Evolutionary conservation across 2,329 filamentous ascomycete species (phyloP), one percentile per base, ranked within the genome.

Genomic region (Talaromyces islandicus): DNA sequence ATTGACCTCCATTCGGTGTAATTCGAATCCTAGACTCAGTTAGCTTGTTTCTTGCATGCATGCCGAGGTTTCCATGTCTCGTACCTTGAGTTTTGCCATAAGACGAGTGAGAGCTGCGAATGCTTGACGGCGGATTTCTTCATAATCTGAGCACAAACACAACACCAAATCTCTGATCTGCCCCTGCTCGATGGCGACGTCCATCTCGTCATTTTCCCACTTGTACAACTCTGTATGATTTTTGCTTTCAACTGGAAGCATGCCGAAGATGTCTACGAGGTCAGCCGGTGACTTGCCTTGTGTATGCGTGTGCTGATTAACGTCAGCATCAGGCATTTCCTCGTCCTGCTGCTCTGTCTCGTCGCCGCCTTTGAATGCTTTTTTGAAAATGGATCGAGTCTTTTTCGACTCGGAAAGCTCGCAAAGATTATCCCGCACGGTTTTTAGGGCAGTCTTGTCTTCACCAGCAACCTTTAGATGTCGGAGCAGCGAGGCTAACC

Each of bases 111-210:
- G 66, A 25, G 66, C 72, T 32, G 67, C 61, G 30, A 73, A 70
- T 43, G 91, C 90, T 76, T 97, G 91, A 62, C 88, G 86, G 55
- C 92, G 85, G 64, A 96, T 88, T 71, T 89, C 88, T 38, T 81
- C 78, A 68, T 94, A 86, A 53, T 86, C 77, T 0, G 92, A 96
- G 58, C 85, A 88, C 11, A 97, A 81, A 66, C 93, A 88, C 35
- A 88, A 80, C 53, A 96, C 81, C 30, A 97, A 77, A 2, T 85
- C 82, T 14, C 83, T 80, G 24, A 90, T 81, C 67, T 90, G 83
- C 7, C 88, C 89, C 64, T 94, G 89, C 67, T 94, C 90, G 9
- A 95, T 79, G 0, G 91, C 84, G 68, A 92, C 87, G 50, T 92
- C 89, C 0, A 90, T 78, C 32, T 90, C 88, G 69, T 95, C 93